phyloP scores from a whole-genome alignment of 805 yeast species.

The Yarrowia hollandica region DNA sequence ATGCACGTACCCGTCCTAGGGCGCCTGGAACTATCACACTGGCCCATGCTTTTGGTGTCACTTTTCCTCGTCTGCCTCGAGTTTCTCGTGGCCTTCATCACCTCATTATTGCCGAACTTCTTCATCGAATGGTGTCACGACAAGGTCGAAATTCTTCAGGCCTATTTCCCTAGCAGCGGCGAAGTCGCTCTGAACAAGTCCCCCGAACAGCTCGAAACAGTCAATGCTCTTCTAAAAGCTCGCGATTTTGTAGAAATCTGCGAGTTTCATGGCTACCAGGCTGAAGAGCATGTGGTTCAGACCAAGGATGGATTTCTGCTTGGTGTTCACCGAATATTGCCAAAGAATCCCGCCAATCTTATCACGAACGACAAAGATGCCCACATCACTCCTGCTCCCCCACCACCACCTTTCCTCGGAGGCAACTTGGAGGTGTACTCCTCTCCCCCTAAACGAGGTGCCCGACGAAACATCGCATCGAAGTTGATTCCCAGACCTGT shows the following conservation, averaged over 20 bases:
- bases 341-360: not conserved
- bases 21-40: conserved; percentile 38
- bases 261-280: conserved; percentile 61
- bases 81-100: conserved; percentile 37
- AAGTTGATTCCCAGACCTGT: conserved; percentile 43
- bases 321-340: conserved; percentile 64
- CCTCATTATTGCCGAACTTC: conserved; percentile 38
- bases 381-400: not conserved
- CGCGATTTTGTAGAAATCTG: conserved; percentile 62
- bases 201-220: conserved; percentile 17
- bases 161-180: conserved; percentile 10
- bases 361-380: not conserved
- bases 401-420: not conserved
- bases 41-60: conserved; percentile 42
- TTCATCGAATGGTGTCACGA: conserved; percentile 36
- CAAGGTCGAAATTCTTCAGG: conserved; percentile 29
- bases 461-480: conserved; percentile 24
- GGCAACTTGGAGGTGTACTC: conserved; percentile 13
- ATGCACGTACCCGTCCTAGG: conserved; percentile 38
- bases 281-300: conserved; percentile 73
- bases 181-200: conserved; percentile 20
- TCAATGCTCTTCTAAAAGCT: conserved; percentile 21
- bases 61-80: conserved; percentile 40
- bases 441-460: conserved; percentile 1
- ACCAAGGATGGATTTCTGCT: conserved; percentile 78